phyloP scores from a whole-genome alignment of 306 rosid genomes.

The Phaseolus lunatus region DNA sequence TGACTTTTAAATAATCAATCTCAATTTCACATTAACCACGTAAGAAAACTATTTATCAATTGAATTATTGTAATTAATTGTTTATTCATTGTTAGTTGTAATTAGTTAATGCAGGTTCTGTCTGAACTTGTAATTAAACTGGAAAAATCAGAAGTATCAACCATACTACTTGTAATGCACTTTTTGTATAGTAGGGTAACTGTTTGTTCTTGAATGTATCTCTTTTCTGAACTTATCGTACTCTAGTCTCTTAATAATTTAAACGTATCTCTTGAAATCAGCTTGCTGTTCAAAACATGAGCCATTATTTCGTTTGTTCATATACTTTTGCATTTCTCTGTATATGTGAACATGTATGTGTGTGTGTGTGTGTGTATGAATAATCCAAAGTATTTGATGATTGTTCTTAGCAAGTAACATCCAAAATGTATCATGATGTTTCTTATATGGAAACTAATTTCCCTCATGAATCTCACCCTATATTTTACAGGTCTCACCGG shows the following conservation, averaged over 20 bases:
- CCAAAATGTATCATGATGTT: background rate
- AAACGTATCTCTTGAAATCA: background rate
- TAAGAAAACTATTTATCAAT: background rate
- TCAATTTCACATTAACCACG: background rate
- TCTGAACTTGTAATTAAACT: background rate
- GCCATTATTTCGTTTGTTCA: background rate
- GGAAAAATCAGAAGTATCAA: too few species aligned
- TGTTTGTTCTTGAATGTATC: slow-evolving; percentile 11
- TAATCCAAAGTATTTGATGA: slow-evolving; percentile 9
- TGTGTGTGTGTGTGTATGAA: background rate
- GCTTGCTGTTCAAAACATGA: slow-evolving; percentile 14
- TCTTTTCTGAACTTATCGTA: background rate
- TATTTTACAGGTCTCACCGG: slow-evolving; percentile 44
- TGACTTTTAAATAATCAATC: slow-evolving; percentile 19
- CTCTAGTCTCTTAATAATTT: background rate
- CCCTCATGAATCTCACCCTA: background rate
- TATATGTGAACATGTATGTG: background rate
- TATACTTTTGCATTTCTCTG: background rate
- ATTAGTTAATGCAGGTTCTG: slow-evolving; percentile 2
- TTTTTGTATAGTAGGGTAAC: background rate
- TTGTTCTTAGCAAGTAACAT: background rate
- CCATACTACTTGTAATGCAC: too few species aligned
- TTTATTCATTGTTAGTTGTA: background rate
- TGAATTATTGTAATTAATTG: background rate
- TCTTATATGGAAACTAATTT: slow-evolving; percentile 28